phyloP scores from a whole-genome alignment of 371 early-diverging fungal genomes.

The Cokeromyces recurvatus region DNA sequence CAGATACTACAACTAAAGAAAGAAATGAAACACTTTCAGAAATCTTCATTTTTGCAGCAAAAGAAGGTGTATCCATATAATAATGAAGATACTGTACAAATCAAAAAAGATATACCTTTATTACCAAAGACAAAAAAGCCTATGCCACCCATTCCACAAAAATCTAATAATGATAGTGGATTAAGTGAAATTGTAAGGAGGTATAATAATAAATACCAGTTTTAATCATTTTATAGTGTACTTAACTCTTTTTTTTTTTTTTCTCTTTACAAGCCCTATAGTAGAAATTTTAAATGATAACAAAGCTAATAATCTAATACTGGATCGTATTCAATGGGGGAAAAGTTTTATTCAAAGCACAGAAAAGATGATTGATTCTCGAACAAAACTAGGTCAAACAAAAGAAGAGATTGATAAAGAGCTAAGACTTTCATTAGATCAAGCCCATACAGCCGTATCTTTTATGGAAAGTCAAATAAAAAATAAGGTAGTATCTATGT shows the following conservation, averaged over 20 bases:
- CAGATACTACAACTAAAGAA: constrained; percentile 9
- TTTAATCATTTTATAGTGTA: background rate
- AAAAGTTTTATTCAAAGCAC: constrained; percentile 16
- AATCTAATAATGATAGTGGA: background rate
- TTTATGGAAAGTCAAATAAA: background rate
- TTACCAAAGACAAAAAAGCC: background rate
- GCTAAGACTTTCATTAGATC: constrained; percentile 4
- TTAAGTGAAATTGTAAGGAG: too few relatives aligned
- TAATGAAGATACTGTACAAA: background rate
- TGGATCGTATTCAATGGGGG: constrained; percentile 9
- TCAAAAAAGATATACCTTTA: background rate
- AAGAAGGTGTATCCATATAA: background rate
- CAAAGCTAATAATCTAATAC: background rate
- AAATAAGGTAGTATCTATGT: background rate
- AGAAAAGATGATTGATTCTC: constrained; percentile 10
- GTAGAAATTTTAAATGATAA: background rate
- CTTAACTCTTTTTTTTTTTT: background rate
- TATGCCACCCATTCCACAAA: background rate
- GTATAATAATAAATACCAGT: too few relatives aligned
- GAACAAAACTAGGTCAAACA: background rate
- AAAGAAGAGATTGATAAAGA: constrained; percentile 6
- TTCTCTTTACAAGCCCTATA: background rate
- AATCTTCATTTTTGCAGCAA: background rate
- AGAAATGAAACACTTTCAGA: constrained; percentile 6
- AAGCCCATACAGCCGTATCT: background rate